Evolutionary conservation across 2,329 filamentous ascomycete genomes (phyloP), one percentile per base, ranked within the genome.

Genomic region (Fusarium brachygibbosum): DNA sequence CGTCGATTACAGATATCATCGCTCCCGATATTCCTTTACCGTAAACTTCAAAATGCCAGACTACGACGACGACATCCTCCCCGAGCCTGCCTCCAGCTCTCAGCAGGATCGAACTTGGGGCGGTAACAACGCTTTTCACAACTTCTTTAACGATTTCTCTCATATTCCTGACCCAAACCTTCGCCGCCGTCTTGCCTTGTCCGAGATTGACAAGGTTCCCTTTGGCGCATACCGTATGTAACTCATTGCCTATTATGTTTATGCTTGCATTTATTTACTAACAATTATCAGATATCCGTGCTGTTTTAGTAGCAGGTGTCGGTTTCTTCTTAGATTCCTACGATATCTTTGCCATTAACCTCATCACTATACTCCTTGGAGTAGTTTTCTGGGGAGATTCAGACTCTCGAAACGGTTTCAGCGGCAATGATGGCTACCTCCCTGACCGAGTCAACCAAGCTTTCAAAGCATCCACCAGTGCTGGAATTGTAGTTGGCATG

Each of bases 271-370:
- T 10, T 29, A 29, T 29, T 10, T 29, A 34, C 63, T 72, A 23
- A 70, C 53, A 9, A 7, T 51, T 25, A 44, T 17, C 44, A 83
- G 80, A 94, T 79, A 84, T 94, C 28, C 88, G 92, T 46, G 90
- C 91, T 56, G 85, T 93, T 5, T 79, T 92, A 9, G 92, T 95
- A 4, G 92, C 92, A 28, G 93, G 93, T 49, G 90, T 93, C 61
- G 93, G 93, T 52, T 95, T 96, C 83, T 93, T 95, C 76, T 90
- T 93, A 46, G 93, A 94, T 78, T 90, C 91, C 14, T 95, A 95
- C 80, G 89, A 88, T 71, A 92, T 94, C 72, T 96, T 96, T 78
- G 91, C 93, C 75, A 92, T 94, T 78, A 92, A 91, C 77, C 83
- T 94, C 48, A 86, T 92, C 49, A 91, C 89, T 3, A 86, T 85